Evolutionary conservation across 2,329 filamentous ascomycete species (phyloP).

Genomic region (Talaromyces sp.): DNA sequence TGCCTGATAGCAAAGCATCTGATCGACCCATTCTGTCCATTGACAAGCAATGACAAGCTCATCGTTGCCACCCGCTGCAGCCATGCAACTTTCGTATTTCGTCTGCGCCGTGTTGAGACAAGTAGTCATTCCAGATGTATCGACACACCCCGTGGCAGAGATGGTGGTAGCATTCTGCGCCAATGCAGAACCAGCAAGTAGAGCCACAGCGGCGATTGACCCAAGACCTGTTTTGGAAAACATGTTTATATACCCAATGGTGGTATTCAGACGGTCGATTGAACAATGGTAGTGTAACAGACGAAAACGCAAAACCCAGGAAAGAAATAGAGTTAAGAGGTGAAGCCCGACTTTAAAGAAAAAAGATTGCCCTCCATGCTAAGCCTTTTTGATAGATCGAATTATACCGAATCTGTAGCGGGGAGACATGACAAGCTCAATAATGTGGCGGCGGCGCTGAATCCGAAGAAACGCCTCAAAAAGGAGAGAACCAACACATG

Average conservation of each 20-base stretch:
- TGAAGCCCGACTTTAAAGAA: not conserved
- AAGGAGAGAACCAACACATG: not conserved
- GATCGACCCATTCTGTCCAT: slow-evolving; percentile 31
- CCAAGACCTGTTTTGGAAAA: not conserved
- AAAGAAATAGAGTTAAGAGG: not conserved
- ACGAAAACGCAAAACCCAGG: not conserved
- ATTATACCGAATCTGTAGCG: not conserved
- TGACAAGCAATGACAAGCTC: slow-evolving; percentile 2
- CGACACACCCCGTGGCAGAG: slow-evolving; percentile 9
- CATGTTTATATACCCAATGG: not conserved
- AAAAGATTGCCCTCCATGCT: not conserved
- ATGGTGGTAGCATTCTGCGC: slow-evolving; percentile 8
- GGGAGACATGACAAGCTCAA: not conserved
- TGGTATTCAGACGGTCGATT: not conserved
- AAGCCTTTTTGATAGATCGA: not conserved
- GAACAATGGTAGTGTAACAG: not conserved
- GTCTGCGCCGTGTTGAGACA: not conserved
- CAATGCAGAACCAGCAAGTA: not conserved
- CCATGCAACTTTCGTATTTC: not conserved
- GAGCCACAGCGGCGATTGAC: not conserved
- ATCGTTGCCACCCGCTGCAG: slow-evolving; percentile 1
- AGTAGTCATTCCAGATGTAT: slow-evolving; percentile 4
- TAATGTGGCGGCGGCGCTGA: not conserved
- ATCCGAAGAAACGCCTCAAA: not conserved
- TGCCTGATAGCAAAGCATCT: slow-evolving; percentile 30